Evolutionary conservation across 176 grass and related monocot genomes (phyloP), one percentile per base, ranked within the genome.

Genomic region (Eragrostis curvula): DNA sequence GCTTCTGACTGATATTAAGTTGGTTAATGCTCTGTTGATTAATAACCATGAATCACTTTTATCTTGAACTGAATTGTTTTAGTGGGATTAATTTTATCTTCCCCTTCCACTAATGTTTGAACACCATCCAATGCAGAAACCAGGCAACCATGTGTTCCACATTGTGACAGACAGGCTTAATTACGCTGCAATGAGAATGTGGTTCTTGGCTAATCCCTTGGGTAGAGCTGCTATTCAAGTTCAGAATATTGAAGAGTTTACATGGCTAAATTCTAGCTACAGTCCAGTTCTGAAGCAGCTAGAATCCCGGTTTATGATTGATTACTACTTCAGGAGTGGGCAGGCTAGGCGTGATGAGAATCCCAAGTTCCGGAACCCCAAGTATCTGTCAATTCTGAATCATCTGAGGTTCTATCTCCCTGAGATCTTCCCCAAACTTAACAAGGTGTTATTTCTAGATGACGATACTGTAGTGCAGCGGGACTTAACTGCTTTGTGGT

Each of bases 401-500:
- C 95, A 98, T 94, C 78, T 98, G 53, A 88, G 95, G 20, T 98
- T 98, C 75, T 98, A 98, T 88, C 86, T 95, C 28, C 95, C 95
- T 24, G 92, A 98, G 77, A 91, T 98, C 45, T 98, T 93, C 66
- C 92, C 95, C 13, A 98, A 89, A 72, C 86, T 98, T 60, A 68
- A 78, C 27, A 98, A 93, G 85, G 84, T 98, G 59, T 73, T 98
- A 61, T 98, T 98, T 87, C 86, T 98, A 56, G 95, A 95, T 14
- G 95, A 98, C 79, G 95, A 98, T 88, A 86, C 81, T 65, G 92
- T 92, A 27, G 95, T 98, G 49, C 92, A 93, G 83, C 83, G 87
- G 64, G 92, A 98, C 71, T 71, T 98, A 69, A 86, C 59, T 72
- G 51, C 79, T 5, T 90, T 98, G 62, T 98, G 95, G 95, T 79